Base-by-base conservation (phyloP, 139 green algal genomes). In the Raphidocelis subcapitata region DNA sequence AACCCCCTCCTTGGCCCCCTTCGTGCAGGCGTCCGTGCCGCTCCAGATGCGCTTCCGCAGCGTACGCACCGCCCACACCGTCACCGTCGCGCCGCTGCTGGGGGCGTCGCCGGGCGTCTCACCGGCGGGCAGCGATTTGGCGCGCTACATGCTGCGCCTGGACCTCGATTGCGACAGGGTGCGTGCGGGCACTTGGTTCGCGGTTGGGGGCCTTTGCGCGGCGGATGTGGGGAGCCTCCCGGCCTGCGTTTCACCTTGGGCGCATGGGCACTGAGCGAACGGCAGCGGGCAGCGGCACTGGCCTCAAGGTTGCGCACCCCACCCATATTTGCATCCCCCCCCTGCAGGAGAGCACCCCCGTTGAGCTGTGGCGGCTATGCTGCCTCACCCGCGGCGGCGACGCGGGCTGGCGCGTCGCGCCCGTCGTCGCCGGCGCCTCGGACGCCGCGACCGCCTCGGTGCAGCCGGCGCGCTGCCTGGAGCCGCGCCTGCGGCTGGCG, bases 81-180 rank as follows among this genome's bases (percentile, higher is more conserved):
- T 92, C n/a, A 35, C 69, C 8, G 85, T 89, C 33, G 47, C 76
- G 41, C 85, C 86, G 0, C 46, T 81, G 29, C 65, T 92, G 57
- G 14, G 67, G 12, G 51, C 86, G 24, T 36, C 69, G 2, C 76
- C 85, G 2, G 26, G 36, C 23, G 67, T 88, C 24, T 63, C 56
- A 36, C 72, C 82, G 29, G 76, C 35, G 18, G 65, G 41, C 31
- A 49, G 29, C 21, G 65, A 76, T 29, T 51, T 75, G 24, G 36
- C 37, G 51, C 63, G 31, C 52, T 78, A 72, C 62, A 57, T 66
- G 44, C 49, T 84, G 36, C 51, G 74, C 18, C 46, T 86, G 49
- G 65, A 75, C 26, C 37, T 81, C 2, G 55, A 76, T 16, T 57
- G 49, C 66, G 68, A 55, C 65, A 81, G 83, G 81, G 81, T 83